Evolutionary conservation across 441 rosid species (phyloP), one percentile per base, ranked within the genome.

Genomic region (Metrosideros polymorpha): DNA sequence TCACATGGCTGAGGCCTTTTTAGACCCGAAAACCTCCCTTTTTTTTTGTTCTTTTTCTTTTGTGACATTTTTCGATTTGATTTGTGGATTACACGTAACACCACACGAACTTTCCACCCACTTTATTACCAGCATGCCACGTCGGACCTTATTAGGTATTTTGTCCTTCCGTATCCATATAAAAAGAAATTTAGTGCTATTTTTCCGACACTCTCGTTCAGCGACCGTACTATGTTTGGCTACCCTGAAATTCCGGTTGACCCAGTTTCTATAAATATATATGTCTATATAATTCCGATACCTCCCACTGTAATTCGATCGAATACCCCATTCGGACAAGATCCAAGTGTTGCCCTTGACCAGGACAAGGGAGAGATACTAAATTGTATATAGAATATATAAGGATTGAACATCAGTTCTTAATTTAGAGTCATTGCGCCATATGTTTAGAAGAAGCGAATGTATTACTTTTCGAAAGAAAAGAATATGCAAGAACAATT

Each of bases 1-100:
- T 51, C 94, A 88, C 94, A 92, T 93, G 94, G 53, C 43, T 43
- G 45, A 86, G n/a, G 22, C 29, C 53, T 12, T 32, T 49, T 75
- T 63, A 47, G 29, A 82, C 32, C 76, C 49, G 27, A 39, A 47
- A 85, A 61, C 66, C 32, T 13, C 32, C 17, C 53, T 6, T n/a
- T 6, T 14, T n/a, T 59, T 59, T 32, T 30, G 29, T 29, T 29
- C 2, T 7, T 10, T 59, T 50, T 39, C 49, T 84, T 88, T 52
- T 89, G 89, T 84, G 63, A 7, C 90, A 55, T 86, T 87, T 14
- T 15, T 30, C 71, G 22, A 59, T 59, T 61, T 83, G 84, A 88
- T 88, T 90, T 56, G 90, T 90, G 92, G 93, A 84, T 89, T 91
- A 86, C 94, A 91, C 91, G 91, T 92, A 88, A 89, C 85, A 86